Conservation (phyloP, 1,284 basidiomycete species). For the Prillingera fragicola region DNA sequence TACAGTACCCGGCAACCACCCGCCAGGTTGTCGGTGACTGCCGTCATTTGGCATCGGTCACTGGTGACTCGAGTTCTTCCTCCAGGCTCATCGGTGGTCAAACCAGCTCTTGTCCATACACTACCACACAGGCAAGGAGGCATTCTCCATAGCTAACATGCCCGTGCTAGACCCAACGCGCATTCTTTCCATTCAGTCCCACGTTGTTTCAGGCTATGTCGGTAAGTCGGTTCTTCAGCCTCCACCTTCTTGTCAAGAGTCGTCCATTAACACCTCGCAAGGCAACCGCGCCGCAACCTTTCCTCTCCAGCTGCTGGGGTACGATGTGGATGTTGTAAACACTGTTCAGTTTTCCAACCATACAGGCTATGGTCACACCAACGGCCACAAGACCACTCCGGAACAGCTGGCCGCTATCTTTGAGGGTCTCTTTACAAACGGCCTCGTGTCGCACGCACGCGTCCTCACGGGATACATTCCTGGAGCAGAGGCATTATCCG, state of each 20-base stretch:
- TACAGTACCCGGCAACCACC: no score
- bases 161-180: conserved; percentile 33
- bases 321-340: conserved; percentile 94
- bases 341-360: conserved; percentile 90
- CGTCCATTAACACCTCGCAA: conserved; percentile 36
- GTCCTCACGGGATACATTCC: conserved; percentile 87
- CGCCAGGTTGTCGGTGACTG: no score
- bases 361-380: conserved; percentile 70
- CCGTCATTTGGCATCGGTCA: no score
- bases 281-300: conserved; percentile 81
- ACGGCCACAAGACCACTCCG: conserved; percentile 66
- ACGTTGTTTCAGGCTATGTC: conserved; percentile 94
- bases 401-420: conserved; percentile 66
- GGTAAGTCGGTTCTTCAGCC: conserved; percentile 53
- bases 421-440: conserved; percentile 61
- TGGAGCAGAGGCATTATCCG: conserved; percentile 68
- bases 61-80: no score
- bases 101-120: no score
- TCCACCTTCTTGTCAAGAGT: not conserved
- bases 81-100: no score
- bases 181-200: conserved; percentile 69
- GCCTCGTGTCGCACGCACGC: conserved; percentile 59
- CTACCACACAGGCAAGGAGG: no score
- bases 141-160: not conserved
- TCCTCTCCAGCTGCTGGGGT: conserved; percentile 88